A percentile compares a stretch with the other conserved stretches of the same genome.
Evolutionary conservation across 352 stramenopile species (phyloP).

Genomic region (Phytophthora litchii): DNA sequence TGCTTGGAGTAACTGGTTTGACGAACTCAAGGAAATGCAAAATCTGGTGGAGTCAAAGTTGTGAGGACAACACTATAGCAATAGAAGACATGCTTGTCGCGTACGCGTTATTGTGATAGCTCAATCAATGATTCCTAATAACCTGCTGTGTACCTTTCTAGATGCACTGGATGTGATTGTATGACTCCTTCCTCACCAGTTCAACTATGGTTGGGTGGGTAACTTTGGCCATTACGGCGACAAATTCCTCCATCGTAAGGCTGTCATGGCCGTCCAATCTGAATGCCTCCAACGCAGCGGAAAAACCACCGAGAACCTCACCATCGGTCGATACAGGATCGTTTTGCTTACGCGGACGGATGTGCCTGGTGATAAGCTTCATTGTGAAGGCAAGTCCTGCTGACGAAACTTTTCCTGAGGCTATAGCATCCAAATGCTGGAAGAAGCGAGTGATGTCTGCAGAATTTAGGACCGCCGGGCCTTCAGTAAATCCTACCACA

Average conservation of each 20-base stretch:
- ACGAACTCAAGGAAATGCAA: constrained; percentile 72
- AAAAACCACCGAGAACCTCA: constrained; percentile 24
- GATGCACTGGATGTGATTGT: constrained; percentile 66
- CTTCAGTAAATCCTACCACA: not conserved
- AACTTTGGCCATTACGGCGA: constrained; percentile 42
- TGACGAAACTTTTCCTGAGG: constrained; percentile 59
- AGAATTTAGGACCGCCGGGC: constrained; percentile 5
- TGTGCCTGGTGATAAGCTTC: constrained; percentile 51
- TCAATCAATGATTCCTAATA: not conserved
- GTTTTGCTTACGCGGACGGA: constrained; percentile 16
- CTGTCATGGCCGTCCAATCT: constrained; percentile 20
- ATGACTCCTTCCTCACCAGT: constrained; percentile 55
- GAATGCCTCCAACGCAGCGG: constrained; percentile 21
- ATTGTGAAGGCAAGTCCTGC: constrained; percentile 40
- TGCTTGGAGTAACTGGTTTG: constrained; percentile 84
- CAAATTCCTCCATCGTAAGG: constrained; percentile 40
- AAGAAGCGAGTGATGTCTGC: constrained; percentile 45
- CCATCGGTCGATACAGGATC: not conserved
- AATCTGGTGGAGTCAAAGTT: constrained; percentile 47
- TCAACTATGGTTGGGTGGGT: constrained; percentile 42
- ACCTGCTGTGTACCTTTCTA: constrained; percentile 16
- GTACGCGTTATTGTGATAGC: not conserved
- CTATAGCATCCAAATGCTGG: constrained; percentile 53
- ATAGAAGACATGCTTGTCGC: constrained; percentile 2
- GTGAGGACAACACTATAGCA: constrained; percentile 9